A percentile compares a stretch with the other conserved stretches of the same genome.
phyloP scores from a whole-genome alignment of 2,329 filamentous ascomycete species.

The Pseudogymnoascus sp. region DNA sequence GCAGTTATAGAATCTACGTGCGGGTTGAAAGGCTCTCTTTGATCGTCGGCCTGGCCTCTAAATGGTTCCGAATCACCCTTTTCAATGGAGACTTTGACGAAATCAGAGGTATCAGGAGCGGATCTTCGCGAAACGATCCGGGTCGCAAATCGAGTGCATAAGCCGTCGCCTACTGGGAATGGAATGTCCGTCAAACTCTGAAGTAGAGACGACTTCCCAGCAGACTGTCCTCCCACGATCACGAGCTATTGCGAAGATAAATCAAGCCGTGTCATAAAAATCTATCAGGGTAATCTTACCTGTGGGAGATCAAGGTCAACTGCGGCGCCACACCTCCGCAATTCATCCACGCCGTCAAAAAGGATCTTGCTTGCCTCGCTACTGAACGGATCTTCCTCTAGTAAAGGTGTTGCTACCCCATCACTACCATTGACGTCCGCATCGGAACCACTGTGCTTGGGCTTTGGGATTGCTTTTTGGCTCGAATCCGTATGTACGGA shows the following conservation, averaged over 20 bases:
- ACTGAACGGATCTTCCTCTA: conserved; percentile 26
- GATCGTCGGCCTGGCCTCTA: conserved; percentile 18
- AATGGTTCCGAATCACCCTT: conserved; percentile 14
- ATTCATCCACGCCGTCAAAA: conserved; percentile 31
- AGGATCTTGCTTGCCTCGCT: conserved; percentile 28
- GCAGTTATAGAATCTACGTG: conserved; percentile 19
- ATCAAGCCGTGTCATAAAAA: background rate
- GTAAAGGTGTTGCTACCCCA: background rate
- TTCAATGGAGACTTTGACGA: conserved; percentile 27
- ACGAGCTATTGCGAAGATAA: conserved; percentile 23
- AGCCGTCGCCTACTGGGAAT: conserved; percentile 26
- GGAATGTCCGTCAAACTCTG: conserved; percentile 32
- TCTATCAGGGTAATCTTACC: conserved; percentile 19
- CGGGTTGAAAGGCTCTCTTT: conserved; percentile 15
- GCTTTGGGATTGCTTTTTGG: background rate
- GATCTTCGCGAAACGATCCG: conserved; percentile 30
- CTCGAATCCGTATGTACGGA: background rate
- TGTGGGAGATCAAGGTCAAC: conserved; percentile 29
- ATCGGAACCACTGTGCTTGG: background rate
- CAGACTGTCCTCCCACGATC: conserved; percentile 31
- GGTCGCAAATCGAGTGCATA: conserved; percentile 32
- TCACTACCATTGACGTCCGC: background rate
- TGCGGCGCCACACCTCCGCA: conserved; percentile 27
- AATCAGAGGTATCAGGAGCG: conserved; percentile 21
- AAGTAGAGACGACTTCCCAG: conserved; percentile 32